Conservation (phyloP, 176 grass and related monocot genomes). For the Aegilops sharonensis region DNA sequence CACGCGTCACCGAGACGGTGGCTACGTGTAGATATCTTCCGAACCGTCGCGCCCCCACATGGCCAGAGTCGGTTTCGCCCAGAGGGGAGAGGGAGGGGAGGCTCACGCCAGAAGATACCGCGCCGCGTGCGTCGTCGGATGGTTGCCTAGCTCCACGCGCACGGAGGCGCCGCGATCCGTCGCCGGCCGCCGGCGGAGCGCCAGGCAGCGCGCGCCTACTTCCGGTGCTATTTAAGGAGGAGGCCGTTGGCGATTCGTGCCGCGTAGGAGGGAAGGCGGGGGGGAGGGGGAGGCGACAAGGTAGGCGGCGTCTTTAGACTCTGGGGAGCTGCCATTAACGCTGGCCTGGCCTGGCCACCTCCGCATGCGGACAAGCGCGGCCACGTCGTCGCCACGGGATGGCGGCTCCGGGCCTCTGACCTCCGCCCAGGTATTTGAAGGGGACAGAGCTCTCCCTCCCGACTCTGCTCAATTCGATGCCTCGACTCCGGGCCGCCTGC, state of each 20-base stretch:
- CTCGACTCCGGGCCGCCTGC: background rate
- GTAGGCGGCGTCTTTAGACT: constrained; percentile 25
- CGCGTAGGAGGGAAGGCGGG: background rate
- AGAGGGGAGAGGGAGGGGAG: background rate
- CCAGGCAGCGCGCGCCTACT: background rate
- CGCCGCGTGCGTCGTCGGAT: constrained; percentile 17
- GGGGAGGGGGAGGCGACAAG: background rate
- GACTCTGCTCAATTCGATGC: background rate
- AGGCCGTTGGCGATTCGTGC: constrained; percentile 26
- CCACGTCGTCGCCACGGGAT: constrained; percentile 32
- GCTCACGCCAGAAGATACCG: constrained; percentile 22
- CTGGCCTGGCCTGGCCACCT: constrained; percentile 14
- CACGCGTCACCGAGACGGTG: background rate
- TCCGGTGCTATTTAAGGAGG: background rate
- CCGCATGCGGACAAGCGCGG: constrained; percentile 35
- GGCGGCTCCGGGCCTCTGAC: constrained; percentile 46
- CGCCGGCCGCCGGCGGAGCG: background rate
- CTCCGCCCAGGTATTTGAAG: constrained; percentile 32
- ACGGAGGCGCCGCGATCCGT: constrained; percentile 31
- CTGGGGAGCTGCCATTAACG: constrained; percentile 37
- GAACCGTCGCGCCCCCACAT: background rate
- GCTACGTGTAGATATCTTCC: constrained; percentile 5
- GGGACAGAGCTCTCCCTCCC: background rate
- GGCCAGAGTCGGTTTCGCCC: background rate
- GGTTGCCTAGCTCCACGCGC: constrained; percentile 4